Percentiles rank a stretch among this genome's conserved stretches.
Conservation (phyloP, 345 rosid species). For the Camelina hispida region DNA sequence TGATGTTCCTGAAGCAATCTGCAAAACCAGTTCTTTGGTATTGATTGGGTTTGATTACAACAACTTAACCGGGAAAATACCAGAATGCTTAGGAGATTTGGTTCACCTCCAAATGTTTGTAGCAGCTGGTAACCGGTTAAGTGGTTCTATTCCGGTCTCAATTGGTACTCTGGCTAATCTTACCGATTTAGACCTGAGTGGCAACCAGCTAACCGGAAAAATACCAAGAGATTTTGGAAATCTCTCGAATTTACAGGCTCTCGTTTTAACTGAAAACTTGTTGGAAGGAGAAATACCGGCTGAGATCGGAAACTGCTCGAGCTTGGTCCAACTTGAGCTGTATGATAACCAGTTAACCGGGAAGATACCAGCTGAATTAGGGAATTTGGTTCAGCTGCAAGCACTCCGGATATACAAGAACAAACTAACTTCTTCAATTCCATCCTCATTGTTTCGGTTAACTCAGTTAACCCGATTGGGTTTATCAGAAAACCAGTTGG, state of each 20-base stretch:
- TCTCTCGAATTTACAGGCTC: constrained; percentile 54
- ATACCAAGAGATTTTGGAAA: constrained; percentile 76
- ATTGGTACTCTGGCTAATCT: constrained; percentile 57
- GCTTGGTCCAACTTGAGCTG: constrained; percentile 60
- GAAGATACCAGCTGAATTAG: constrained; percentile 68
- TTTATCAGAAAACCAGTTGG: constrained; percentile 65
- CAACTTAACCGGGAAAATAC: constrained; percentile 68
- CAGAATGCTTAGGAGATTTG: constrained; percentile 65
- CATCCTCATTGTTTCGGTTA: constrained; percentile 60
- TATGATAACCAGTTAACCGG: constrained; percentile 62
- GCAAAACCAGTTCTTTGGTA: constrained; percentile 58
- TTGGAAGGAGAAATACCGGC: constrained; percentile 68
- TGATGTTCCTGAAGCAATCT: constrained; percentile 63
- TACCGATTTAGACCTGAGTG: constrained; percentile 59
- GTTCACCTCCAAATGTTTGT: constrained; percentile 57
- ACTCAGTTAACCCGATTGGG: constrained; percentile 62
- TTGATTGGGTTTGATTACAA: constrained; percentile 52
- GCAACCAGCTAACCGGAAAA: constrained; percentile 62
- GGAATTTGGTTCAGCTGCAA: constrained; percentile 58
- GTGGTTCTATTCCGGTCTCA: constrained; percentile 69
- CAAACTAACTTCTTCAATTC: constrained; percentile 70
- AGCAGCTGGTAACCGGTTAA: constrained; percentile 53
- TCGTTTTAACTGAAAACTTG: constrained; percentile 53
- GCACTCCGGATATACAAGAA: constrained; percentile 57
- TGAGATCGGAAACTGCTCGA: constrained; percentile 63